A percentile compares a stretch with the other conserved stretches of the same genome.
phyloP scores from a whole-genome alignment of 306 rosid species.

The Trichosanthes truncata region DNA sequence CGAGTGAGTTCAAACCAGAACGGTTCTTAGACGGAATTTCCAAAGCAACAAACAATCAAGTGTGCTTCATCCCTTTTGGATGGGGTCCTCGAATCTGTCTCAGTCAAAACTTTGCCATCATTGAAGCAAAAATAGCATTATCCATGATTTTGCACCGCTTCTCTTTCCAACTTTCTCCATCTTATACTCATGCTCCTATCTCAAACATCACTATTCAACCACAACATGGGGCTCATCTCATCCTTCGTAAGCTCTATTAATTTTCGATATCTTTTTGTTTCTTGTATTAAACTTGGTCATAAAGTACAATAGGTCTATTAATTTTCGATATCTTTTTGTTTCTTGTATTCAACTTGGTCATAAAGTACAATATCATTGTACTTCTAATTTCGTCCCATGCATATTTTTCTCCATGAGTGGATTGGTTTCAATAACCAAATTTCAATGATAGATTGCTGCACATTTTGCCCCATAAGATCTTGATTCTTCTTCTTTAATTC shows the following conservation, averaged over 20 bases:
- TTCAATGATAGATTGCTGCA: no score
- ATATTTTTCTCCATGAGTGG: no score
- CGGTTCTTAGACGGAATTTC: not conserved
- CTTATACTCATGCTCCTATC: not conserved
- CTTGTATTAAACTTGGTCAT: not conserved
- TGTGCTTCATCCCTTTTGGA: not conserved
- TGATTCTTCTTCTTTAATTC: no score
- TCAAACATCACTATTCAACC: not conserved
- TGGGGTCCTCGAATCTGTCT: not conserved
- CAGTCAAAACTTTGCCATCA: not conserved
- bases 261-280: not conserved
- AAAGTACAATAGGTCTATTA: not conserved
- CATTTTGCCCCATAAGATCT: no score
- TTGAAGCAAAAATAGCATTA: not conserved
- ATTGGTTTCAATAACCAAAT: no score
- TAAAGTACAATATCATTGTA: no score
- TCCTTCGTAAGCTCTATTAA: not conserved
- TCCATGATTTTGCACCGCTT: not conserved
- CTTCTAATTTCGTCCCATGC: no score
- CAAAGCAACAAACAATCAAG: not conserved
- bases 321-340: not conserved
- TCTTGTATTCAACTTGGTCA: not conserved
- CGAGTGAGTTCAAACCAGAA: not conserved
- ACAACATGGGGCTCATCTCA: not conserved
- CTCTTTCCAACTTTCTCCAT: not conserved